Conservation (phyloP, 257 asterid species). For the Solanum medicagineum region DNA sequence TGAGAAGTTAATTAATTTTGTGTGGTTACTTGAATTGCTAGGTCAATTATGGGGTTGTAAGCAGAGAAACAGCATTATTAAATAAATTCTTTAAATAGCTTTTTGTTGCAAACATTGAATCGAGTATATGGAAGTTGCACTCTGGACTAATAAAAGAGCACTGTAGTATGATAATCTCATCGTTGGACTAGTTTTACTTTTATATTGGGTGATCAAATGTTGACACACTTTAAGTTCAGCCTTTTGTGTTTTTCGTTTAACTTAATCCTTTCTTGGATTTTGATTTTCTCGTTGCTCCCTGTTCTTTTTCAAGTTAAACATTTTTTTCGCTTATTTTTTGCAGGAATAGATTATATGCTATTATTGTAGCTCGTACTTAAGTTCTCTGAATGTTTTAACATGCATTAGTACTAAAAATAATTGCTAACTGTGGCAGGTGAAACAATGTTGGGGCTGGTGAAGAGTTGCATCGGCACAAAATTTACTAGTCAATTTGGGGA, state of each 20-base stretch:
- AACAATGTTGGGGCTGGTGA: conserved; percentile 74
- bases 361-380: neutral
- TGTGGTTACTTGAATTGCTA: neutral
- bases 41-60: neutral
- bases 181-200: neutral
- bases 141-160: neutral
- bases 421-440: conserved; percentile 38
- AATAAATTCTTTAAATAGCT: neutral
- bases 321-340: neutral
- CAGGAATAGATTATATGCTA: neutral
- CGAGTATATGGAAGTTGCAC: neutral
- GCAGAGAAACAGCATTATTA: neutral
- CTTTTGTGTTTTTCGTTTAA: neutral
- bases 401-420: neutral
- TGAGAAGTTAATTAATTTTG: neutral
- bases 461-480: conserved; percentile 95
- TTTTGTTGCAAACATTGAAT: neutral
- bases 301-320: neutral
- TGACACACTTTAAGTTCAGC: neutral
- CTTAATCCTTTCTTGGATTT: neutral
- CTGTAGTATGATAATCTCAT: neutral
- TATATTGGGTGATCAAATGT: neutral
- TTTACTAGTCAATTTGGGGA: conserved; percentile 94
- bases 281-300: neutral
- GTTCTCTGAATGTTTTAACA: neutral